Percentiles rank a stretch among this genome's conserved stretches.
Conservation (phyloP, 495 filamentous ascomycete species). For the Choiromyces venosus region DNA sequence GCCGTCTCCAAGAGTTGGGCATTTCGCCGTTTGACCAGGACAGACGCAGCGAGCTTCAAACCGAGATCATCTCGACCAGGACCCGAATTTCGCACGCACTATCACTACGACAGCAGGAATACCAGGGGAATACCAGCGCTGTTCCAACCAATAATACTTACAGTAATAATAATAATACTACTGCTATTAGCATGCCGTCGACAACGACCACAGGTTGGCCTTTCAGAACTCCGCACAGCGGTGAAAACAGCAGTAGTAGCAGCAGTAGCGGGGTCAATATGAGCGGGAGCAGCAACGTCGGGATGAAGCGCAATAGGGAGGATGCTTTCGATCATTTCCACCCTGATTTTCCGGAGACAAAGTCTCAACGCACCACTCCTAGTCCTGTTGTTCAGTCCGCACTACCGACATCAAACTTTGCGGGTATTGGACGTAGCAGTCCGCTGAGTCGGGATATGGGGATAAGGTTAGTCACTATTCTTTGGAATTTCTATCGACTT, state of each 20-base stretch:
- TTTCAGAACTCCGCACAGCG: not conserved
- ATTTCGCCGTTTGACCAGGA: constrained; percentile 13
- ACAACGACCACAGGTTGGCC: not conserved
- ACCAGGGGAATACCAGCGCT: constrained; percentile 12
- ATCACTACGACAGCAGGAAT: constrained; percentile 24
- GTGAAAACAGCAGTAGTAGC: constrained; percentile 6
- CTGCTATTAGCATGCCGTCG: not conserved
- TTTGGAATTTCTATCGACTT: not conserved
- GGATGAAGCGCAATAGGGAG: constrained; percentile 34
- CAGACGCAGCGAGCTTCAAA: constrained; percentile 13
- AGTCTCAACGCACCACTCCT: constrained; percentile 34
- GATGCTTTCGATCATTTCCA: constrained; percentile 12
- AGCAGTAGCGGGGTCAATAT: constrained; percentile 30
- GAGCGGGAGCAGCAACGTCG: constrained; percentile 16
- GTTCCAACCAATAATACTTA: not conserved
- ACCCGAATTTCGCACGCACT: constrained; percentile 8
- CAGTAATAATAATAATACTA: not conserved
- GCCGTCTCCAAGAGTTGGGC: not conserved
- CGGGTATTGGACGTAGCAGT: not conserved
- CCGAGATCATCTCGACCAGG: constrained; percentile 24
- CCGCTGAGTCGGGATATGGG: not conserved
- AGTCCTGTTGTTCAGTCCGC: not conserved
- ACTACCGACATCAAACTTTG: not conserved
- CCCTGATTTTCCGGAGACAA: constrained; percentile 22
- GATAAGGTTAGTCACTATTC: not conserved